Percentiles rank a stretch among this genome's conserved stretches.
These are phyloP conservation scores for Colletotrichum australisinense DNA, from an alignment of 2,329 filamentous ascomycete species.

Conservation along the genomic window DNA sequence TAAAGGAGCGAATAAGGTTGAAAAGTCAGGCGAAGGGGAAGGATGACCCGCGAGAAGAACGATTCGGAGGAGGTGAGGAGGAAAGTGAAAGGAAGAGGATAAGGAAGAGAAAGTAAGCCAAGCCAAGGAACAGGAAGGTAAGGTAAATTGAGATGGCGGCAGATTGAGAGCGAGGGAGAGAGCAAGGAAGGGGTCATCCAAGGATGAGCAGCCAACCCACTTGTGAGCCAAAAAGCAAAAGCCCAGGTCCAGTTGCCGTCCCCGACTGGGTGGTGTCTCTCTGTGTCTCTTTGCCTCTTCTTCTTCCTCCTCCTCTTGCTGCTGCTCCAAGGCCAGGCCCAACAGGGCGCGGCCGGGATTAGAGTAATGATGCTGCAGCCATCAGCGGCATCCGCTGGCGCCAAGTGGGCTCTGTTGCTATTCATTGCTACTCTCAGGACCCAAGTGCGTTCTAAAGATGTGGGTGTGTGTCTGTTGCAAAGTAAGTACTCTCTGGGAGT, in stretches of 20 bases:
- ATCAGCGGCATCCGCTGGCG: conserved; percentile 4
- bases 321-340: not conserved
- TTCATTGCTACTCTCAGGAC: conserved; percentile 1
- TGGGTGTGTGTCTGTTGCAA: not conserved
- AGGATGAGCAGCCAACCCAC: conserved; percentile 17
- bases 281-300: not conserved
- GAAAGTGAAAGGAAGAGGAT: not conserved
- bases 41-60: not conserved
- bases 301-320: not conserved
- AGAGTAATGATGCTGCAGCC: not conserved
- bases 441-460: not conserved
- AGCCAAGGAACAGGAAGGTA: not conserved
- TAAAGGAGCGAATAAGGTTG: conserved; percentile 17
- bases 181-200: conserved; percentile 25
- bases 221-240: conserved; percentile 9
- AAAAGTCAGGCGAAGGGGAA: not conserved
- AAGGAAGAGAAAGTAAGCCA: not conserved
- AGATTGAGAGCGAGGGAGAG: not conserved
- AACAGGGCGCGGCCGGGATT: conserved; percentile 10
- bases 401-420: conserved; percentile 21
- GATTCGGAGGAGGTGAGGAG: not conserved
- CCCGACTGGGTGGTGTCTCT: too few species aligned
- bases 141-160: not conserved
- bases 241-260: not conserved
- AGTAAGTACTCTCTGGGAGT: not conserved